Percentiles rank a stretch among this genome's conserved stretches.
phyloP scores from a whole-genome alignment of 73 alveolate genomes.

The Diophrys appendiculata region DNA sequence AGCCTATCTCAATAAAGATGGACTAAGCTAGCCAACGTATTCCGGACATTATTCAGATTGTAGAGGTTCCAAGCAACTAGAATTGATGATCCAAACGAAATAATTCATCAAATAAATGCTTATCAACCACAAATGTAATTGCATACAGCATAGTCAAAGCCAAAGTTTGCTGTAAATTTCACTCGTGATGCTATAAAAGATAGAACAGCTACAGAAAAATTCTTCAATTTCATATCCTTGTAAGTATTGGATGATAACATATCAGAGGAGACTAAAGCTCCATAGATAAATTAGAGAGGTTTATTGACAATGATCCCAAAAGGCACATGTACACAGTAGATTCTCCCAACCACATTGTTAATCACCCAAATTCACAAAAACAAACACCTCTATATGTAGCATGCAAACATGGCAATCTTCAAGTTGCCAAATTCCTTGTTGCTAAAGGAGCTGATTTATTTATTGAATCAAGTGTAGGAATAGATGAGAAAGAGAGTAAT shows the following conservation, averaged over 20 bases:
- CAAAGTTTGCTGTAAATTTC: background rate
- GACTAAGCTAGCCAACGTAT: background rate
- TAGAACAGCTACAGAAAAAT: background rate
- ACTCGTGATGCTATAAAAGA: background rate
- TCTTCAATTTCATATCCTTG: background rate
- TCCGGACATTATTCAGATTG: background rate
- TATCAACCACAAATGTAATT: background rate
- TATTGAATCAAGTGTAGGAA: background rate
- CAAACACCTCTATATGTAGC: constrained; percentile 14
- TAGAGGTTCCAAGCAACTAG: background rate
- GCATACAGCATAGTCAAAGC: background rate
- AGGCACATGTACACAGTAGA: background rate
- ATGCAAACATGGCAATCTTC: constrained; percentile 7
- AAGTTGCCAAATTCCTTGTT: background rate
- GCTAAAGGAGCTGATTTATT: constrained; percentile 9
- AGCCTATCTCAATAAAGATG: background rate
- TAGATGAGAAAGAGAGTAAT: background rate
- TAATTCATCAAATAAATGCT: background rate
- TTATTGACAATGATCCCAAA: background rate
- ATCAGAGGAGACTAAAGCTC: background rate
- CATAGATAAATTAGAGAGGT: background rate
- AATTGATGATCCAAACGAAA: background rate
- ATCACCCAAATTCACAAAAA: background rate
- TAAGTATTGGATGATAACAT: too few species aligned
- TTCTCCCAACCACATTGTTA: background rate